phyloP scores from a whole-genome alignment of 176 grass and related monocot species.

The Cenchrus purpureus region DNA sequence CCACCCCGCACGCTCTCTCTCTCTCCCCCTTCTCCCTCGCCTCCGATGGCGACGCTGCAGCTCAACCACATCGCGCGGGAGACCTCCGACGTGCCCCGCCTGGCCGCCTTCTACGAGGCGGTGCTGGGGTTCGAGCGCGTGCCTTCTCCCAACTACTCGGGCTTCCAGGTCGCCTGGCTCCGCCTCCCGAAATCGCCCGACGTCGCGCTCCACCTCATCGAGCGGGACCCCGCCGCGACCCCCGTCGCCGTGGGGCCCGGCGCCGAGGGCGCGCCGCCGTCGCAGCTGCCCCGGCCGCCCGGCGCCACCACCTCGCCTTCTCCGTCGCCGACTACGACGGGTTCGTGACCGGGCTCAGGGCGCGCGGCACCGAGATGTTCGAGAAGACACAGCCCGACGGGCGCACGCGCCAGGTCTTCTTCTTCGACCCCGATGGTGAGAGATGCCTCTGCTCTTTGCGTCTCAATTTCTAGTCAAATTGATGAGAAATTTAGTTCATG shows the following conservation, averaged over 20 bases:
- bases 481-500: not conserved
- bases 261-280: constrained; percentile 33
- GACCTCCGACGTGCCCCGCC: constrained; percentile 78
- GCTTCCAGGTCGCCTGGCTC: constrained; percentile 78
- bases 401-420: constrained; percentile 85
- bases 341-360: constrained; percentile 61
- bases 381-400: constrained; percentile 79
- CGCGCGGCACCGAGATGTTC: constrained; percentile 60
- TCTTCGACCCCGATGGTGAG: constrained; percentile 94
- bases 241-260: not conserved
- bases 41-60: constrained; percentile 67
- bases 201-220: constrained; percentile 78
- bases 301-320: constrained; percentile 80
- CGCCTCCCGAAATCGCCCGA: constrained; percentile 55
- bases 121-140: constrained; percentile 85
- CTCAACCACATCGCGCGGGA: constrained; percentile 86
- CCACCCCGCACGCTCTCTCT: not conserved
- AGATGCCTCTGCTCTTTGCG: not conserved
- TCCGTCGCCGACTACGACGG: constrained; percentile 81
- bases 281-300: constrained; percentile 40
- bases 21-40: not conserved
- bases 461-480: not conserved
- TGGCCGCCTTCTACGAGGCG: constrained; percentile 87
- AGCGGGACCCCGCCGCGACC: constrained; percentile 62
- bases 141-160: constrained; percentile 44